Percentiles rank a stretch among this genome's conserved stretches.
phyloP scores from a whole-genome alignment of 768 basidiomycete species.

The Polyporus arcularius region DNA sequence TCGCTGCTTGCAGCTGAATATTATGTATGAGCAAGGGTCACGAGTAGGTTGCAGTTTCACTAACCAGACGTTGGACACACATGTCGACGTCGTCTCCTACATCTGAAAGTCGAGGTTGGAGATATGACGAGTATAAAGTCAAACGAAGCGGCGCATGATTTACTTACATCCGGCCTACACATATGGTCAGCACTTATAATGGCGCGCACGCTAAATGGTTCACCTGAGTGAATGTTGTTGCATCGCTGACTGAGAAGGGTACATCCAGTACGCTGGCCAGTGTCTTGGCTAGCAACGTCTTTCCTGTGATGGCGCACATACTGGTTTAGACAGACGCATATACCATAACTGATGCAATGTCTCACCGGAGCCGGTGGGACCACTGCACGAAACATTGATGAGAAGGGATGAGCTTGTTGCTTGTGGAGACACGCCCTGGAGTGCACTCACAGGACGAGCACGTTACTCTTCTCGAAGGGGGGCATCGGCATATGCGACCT shows the following conservation, averaged over 20 bases:
- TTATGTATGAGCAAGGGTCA: background rate
- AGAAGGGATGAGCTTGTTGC: background rate
- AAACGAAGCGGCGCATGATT: too few species aligned
- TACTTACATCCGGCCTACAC: constrained; percentile 72
- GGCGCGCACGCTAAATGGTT: constrained; percentile 13
- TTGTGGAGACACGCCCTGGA: background rate
- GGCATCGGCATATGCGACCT: constrained; percentile 48
- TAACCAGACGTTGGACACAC: constrained; percentile 80
- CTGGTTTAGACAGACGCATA: background rate
- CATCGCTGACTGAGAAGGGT: constrained; percentile 92
- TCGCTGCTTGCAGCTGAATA: constrained; percentile 75
- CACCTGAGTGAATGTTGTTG: constrained; percentile 92
- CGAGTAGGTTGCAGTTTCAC: constrained; percentile 17
- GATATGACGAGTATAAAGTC: background rate
- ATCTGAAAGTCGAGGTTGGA: constrained; percentile 45
- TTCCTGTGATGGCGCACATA: constrained; percentile 49
- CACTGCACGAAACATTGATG: constrained; percentile 41
- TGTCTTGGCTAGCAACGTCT: constrained; percentile 88
- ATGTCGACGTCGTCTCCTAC: constrained; percentile 97
- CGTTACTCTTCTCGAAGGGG: constrained; percentile 93
- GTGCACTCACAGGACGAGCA: constrained; percentile 76
- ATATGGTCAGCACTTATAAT: background rate
- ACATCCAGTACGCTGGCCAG: constrained; percentile 91
- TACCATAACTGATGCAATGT: background rate
- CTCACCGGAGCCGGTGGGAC: constrained; percentile 83